A percentile compares a stretch with the other conserved stretches of the same genome.
Evolutionary conservation across 495 filamentous ascomycete genomes (phyloP).

Genomic region (Neurospora discreta): DNA sequence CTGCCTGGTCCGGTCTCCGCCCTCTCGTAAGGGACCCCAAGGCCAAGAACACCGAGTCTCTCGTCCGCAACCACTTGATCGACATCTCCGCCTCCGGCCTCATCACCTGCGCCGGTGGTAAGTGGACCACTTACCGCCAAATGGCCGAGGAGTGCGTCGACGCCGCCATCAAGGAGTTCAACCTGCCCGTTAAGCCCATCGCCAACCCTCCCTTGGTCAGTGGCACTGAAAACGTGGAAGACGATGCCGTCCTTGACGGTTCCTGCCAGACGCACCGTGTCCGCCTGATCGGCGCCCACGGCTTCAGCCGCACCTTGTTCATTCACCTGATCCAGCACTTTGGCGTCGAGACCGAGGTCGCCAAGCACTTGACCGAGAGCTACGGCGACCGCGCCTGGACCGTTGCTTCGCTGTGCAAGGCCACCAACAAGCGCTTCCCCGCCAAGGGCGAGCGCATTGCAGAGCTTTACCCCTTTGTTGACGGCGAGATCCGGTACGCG

Average conservation of each 20-base stretch:
- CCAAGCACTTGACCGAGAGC: slow-evolving; percentile 75
- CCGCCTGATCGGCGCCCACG: slow-evolving; percentile 84
- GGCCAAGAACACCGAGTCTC: slow-evolving; percentile 83
- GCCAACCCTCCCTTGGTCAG: slow-evolving; percentile 57
- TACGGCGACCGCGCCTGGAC: slow-evolving; percentile 97
- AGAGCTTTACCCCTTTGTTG: slow-evolving; percentile 84
- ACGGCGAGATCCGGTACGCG: slow-evolving; percentile 89
- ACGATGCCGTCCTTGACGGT: slow-evolving; percentile 69
- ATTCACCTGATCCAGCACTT: slow-evolving; percentile 98
- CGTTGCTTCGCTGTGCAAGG: slow-evolving; percentile 72
- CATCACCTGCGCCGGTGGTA: slow-evolving; percentile 90
- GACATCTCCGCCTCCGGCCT: slow-evolving; percentile 78
- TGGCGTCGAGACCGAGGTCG: slow-evolving; percentile 90
- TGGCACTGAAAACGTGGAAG: slow-evolving; percentile 65
- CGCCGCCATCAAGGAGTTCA: slow-evolving; percentile 69
- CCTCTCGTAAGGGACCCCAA: slow-evolving; percentile 92
- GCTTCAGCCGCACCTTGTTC: slow-evolving; percentile 89
- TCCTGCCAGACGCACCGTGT: slow-evolving; percentile 86
- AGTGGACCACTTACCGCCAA: slow-evolving; percentile 98
- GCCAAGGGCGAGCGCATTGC: slow-evolving; percentile 77
- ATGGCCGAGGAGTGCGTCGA: slow-evolving; percentile 98
- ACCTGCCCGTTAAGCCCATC: slow-evolving; percentile 51
- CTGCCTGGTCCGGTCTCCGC: slow-evolving; percentile 91
- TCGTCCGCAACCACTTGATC: slow-evolving; percentile 92
- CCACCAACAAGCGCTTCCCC: slow-evolving; percentile 78